Base-by-base conservation (phyloP, 2,329 filamentous ascomycete species). In the Fusarium sp. region DNA sequence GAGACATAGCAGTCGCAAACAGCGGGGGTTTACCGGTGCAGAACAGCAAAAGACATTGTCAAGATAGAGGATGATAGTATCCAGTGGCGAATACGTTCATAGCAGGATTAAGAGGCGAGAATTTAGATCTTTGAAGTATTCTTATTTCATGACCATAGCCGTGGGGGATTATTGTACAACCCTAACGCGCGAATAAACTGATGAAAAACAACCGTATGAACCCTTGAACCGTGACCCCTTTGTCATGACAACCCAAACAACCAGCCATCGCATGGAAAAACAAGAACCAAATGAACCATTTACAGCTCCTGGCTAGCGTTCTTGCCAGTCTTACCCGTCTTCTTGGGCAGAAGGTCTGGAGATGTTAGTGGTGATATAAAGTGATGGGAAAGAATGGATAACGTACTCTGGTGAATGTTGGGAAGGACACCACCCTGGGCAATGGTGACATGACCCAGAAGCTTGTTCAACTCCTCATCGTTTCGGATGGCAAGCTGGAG, bases 391-490 rank as follows among this genome's bases (percentile, higher is more conserved):
- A 10, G 42, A 51, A 39, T 11, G 44, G 64, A 38, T 3, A 46
- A 90, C 94, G 79, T 91, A 97, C 94, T 97, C 87, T 96, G 93
- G 89, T 97, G 94, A 79, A 97, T 97, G 90, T 97, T 97, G 85
- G 94, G 95, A 75, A 97, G 89, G 78, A 97, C 94, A 95, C 94
- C 94, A 88, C 94, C 94, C 87, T 97, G 95, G 83, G 95, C 94
- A 80, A 97, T 97, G 83, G 94, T 98, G 85, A 97, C 94, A 83
- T 97, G 94, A 66, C 95, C 95, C 75, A 97, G 89, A 73, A 97
- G 92, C 91, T 97, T 98, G 93, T 98, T 98, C 93, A 98, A 85
- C 87, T 99, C 96, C 90, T 98, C 95, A 85, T 98, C 95, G 88
- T 98, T 98, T 82, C 96, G 92, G 88, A 99, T 99, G 86, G 96